Evolutionary conservation across 1,284 basidiomycete genomes (phyloP), one percentile per base, ranked within the genome.

Genomic region (Violaceomyces palustris): DNA sequence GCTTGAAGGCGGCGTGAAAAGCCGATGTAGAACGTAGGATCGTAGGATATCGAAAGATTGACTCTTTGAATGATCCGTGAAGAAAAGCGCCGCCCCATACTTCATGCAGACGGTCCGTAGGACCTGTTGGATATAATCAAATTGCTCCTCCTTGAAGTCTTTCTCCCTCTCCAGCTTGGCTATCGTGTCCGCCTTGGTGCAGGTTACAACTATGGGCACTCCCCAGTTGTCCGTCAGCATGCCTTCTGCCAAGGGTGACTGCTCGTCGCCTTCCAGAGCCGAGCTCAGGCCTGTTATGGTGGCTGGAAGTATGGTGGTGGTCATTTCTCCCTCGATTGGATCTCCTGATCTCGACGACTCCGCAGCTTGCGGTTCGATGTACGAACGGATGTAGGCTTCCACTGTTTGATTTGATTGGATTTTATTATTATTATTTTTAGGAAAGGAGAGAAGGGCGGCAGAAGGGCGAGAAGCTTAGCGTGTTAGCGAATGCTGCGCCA

Each of bases 71-170:
- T 82, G 84, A 0, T 90, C 88, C 0, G 90, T 91, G 68, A 92
- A 96, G 74, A 96, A 93, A 32, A 98, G 75, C 0, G 83, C 82
- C 0, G 93, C 91, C 18, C 94, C 94, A 69, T 96, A 94, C 74
- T 88, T 87, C 39, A 97, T 76, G 67, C 88, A 94, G 46, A 97
- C 81, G 1, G 89, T 89, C 23, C 93, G 82, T 40, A 98, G 78
- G 18, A 89, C 83, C 69, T 98, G 93, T 83, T 97, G 93, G 17
- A 96, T 80, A 40, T 87, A 87, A 73, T 98, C 93, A 36, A 91
- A 92, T 61, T 87, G 80, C 73, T 97, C 93, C 74, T 98, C 94
- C 85, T 71, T 70, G 42, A 77, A 72, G 21, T 69, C 57, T 15
- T 69, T 67, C 19, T 75, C 73, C 26, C 70, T 57, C 43, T 77